phyloP scores from a whole-genome alignment of 2,329 filamentous ascomycete genomes.

The Didymella arachidicola region DNA sequence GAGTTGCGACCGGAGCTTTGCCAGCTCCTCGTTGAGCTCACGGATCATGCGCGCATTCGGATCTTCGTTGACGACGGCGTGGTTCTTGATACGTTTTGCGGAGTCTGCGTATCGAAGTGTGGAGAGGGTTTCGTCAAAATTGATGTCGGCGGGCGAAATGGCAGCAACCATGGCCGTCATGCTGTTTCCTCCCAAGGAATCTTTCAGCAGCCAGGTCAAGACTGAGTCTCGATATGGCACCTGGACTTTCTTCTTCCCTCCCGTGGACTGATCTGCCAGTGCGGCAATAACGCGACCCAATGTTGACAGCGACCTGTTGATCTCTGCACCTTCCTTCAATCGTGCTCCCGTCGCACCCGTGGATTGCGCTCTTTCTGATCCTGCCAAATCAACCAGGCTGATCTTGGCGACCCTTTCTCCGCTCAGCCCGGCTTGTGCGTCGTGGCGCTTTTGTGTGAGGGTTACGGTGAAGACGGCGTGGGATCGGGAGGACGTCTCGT shows the following conservation, averaged over 20 bases:
- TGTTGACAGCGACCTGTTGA: constrained; percentile 95
- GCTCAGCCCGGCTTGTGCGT: constrained; percentile 93
- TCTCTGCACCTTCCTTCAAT: constrained; percentile 96
- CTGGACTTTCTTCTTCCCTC: constrained; percentile 75
- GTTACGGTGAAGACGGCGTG: constrained; percentile 98
- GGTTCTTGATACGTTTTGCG: constrained; percentile 99
- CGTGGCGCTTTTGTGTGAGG: constrained; percentile 90
- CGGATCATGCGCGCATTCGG: constrained; percentile 98
- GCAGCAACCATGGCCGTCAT: constrained; percentile 99
- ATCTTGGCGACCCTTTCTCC: constrained; percentile 98
- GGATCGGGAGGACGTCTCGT: constrained; percentile 97
- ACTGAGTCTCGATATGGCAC: constrained; percentile 98
- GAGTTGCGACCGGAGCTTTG: constrained; percentile 85
- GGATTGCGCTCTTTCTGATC: constrained; percentile 95
- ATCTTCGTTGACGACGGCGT: constrained; percentile 98
- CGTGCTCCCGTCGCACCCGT: constrained; percentile 95
- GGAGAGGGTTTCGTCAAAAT: constrained; percentile 96
- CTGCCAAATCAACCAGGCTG: constrained; percentile 95
- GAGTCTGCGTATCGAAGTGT: constrained; percentile 96
- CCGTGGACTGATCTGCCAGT: constrained; percentile 85
- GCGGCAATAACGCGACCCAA: constrained; percentile 97
- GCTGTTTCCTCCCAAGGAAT: constrained; percentile 96
- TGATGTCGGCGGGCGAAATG: constrained; percentile 97
- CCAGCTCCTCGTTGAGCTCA: constrained; percentile 93
- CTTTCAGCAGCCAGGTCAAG: constrained; percentile 94